Evolutionary conservation across 164 flowering plant genomes (phyloP).

Genomic region (Magnolia sinica): DNA sequence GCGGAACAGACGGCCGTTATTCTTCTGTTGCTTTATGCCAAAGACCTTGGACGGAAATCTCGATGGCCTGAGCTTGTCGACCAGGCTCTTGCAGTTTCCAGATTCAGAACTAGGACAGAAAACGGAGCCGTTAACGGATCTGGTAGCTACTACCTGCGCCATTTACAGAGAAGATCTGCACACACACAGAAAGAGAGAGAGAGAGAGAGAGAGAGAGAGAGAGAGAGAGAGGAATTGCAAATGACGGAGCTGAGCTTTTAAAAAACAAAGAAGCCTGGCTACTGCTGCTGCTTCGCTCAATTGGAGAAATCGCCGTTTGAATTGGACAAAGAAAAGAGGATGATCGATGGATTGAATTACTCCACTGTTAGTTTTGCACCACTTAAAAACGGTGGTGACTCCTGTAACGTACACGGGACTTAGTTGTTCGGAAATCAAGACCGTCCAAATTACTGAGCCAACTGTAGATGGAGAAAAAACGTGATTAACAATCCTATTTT

Average conservation of each 20-base stretch:
- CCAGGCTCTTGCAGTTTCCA: background rate
- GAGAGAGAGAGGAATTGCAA: constrained; percentile 1
- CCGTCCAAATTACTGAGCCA: background rate
- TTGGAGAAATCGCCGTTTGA: constrained; percentile 12
- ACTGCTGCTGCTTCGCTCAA: background rate
- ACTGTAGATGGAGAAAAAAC: too few species aligned
- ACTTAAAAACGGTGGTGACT: background rate
- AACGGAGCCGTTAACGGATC: constrained; percentile 18
- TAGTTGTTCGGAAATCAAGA: background rate
- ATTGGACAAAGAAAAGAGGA: constrained; percentile 4
- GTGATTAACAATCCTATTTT: too few species aligned
- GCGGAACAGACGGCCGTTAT: background rate
- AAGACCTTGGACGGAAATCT: constrained; percentile 8
- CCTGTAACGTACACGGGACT: background rate
- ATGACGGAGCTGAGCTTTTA: background rate
- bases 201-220: background rate
- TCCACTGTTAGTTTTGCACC: background rate
- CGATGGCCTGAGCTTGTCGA: constrained; percentile 14
- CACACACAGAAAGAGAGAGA: background rate
- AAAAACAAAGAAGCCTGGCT: background rate
- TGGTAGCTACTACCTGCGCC: constrained; percentile 24
- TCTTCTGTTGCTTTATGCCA: constrained; percentile 2
- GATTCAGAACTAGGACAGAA: constrained; percentile 10
- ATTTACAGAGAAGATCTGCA: constrained; percentile 6
- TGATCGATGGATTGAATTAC: background rate